Evolutionary conservation across 2,329 filamentous ascomycete species (phyloP), one percentile per base, ranked within the genome.

Genomic region (Aspergillus glaucus): DNA sequence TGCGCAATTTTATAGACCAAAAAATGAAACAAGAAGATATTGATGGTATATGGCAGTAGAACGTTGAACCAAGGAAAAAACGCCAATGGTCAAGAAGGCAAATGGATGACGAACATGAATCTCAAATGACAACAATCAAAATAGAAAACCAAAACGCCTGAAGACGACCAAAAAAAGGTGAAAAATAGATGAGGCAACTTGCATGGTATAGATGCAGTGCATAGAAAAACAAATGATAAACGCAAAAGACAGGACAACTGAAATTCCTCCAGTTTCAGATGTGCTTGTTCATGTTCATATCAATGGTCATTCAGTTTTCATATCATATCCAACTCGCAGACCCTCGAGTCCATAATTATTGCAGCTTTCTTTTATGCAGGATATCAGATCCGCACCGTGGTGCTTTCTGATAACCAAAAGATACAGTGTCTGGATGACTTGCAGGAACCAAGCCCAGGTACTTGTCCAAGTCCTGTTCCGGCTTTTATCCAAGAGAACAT

Each of bases 301-400:
- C 55, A 51, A 45, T 58, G 46, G 46, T 50, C 48, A 46, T 51
- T 47, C 53, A 54, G 54, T 51, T 52, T 55, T 21, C 37, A 40
- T 40, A 40, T 60, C 56, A 57, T 51, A 46, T 53, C 46, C 48
- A 54, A 50, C 46, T 43, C 40, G 26, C 41, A 40, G 37, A 22
- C 10, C 15, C 17, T 43, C 32, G 40, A 30, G 19, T 14, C 12
- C 22, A 7, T 26, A 43, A 43, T 9, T 15, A 17, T 8, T 40
- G 19, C n/a, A 17, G 22, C 2, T 21, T 30, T 3, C 8, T 32
- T 10, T 28, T 6, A 26, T 40, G 37, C 37, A 40, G n/a, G n/a
- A 37, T n/a, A 37, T 15, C 17, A 19, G 6, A 37, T 9, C 8
- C 17, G n/a, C 34, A 37, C 26, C 26, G 26, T 30, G 26, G 34